These are phyloP conservation scores for Histomonas meleagridis DNA, from an alignment of 208 protist genomes.

Conservation along the genomic window DNA sequence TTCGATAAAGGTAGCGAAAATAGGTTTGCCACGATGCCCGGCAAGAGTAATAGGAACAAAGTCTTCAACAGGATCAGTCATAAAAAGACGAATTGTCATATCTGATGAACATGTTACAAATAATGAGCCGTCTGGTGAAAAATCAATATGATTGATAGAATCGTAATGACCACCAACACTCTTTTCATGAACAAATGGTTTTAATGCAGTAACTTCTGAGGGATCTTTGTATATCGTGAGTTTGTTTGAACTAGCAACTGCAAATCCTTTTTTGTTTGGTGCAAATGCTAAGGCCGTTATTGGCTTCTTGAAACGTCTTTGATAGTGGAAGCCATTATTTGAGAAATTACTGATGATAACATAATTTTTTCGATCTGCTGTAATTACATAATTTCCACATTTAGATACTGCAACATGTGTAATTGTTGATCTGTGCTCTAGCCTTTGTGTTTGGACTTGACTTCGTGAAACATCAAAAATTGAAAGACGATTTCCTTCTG, in stretches of 20 bases:
- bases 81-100: background rate
- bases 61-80: constrained; percentile 15
- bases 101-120: constrained; percentile 9
- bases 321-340: background rate
- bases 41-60: background rate
- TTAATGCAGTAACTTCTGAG: background rate
- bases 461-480: background rate
- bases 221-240: constrained; percentile 1
- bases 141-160: background rate
- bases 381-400: background rate
- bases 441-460: background rate
- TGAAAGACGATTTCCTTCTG: background rate
- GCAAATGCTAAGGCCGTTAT: constrained; percentile 8
- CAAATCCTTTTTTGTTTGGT: background rate
- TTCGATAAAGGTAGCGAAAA: background rate
- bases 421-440: constrained; percentile 4
- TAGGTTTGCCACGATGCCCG: background rate
- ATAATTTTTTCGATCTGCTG: constrained; percentile 6
- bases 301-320: background rate
- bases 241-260: background rate
- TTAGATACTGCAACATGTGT: background rate
- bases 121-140: constrained; percentile 20
- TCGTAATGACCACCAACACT: background rate
- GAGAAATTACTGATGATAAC: background rate
- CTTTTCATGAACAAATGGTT: background rate